Percentiles rank a stretch among this genome's conserved stretches.
These are phyloP conservation scores for Geotrichum macrosporum DNA, from an alignment of 1,139 yeast genomes.

Conservation along the genomic window DNA sequence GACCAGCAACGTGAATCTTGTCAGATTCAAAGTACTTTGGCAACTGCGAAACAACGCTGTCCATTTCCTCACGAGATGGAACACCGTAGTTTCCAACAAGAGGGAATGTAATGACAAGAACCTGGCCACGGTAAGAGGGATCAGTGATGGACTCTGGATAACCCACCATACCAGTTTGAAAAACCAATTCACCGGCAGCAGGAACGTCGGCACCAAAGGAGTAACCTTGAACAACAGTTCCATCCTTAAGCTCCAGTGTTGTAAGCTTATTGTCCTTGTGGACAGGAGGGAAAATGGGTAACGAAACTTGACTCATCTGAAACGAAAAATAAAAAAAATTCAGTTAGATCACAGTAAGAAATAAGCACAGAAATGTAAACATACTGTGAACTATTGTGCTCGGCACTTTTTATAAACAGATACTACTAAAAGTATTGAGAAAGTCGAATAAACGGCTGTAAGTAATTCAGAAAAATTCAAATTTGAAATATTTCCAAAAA, in stretches of 20 bases:
- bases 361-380: not conserved
- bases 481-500: no score
- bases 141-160: constrained; percentile 98
- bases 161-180: constrained; percentile 99
- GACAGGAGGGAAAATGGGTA: constrained; percentile 85
- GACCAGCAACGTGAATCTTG: constrained; percentile 92
- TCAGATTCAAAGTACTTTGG: constrained; percentile 93
- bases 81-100: constrained; percentile 99
- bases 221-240: constrained; percentile 86
- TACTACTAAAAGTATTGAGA: no score
- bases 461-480: no score
- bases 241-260: constrained; percentile 90
- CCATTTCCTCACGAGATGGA: constrained; percentile 77
- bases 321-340: not conserved
- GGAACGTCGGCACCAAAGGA: constrained; percentile 92
- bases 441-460: no score
- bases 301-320: constrained; percentile 26
- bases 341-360: not conserved
- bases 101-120: constrained; percentile 93
- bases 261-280: constrained; percentile 74
- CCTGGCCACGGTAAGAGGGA: constrained; percentile 98
- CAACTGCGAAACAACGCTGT: constrained; percentile 66
- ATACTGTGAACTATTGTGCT: not conserved
- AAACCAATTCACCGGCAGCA: constrained; percentile 95
- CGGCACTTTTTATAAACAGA: no score